Percentiles rank a stretch among this genome's conserved stretches.
Conservation (phyloP, 768 basidiomycete species). For the Crassisporium funariophilum region DNA sequence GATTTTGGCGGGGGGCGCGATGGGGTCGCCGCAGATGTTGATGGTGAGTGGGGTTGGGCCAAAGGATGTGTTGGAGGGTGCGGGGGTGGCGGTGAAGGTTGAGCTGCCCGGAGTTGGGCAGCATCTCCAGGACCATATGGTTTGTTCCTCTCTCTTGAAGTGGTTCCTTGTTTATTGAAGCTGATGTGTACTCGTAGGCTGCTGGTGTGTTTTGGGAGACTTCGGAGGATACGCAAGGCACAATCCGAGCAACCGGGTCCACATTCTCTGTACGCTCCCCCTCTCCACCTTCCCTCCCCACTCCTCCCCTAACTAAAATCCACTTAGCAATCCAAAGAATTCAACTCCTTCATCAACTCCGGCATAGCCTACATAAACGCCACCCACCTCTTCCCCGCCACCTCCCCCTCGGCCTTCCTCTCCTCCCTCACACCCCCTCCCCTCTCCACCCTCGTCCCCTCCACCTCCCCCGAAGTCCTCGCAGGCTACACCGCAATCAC, state of each 20-base stretch:
- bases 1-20: conserved; percentile 52
- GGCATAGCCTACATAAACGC: conserved; percentile 65
- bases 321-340: conserved; percentile 34
- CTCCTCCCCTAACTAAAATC: not conserved
- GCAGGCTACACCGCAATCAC: conserved; percentile 62
- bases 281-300: not conserved
- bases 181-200: conserved; percentile 14
- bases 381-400: conserved; percentile 41
- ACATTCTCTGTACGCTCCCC: conserved; percentile 27
- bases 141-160: conserved; percentile 6
- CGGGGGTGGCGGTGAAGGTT: conserved; percentile 44
- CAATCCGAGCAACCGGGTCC: conserved; percentile 25
- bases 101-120: conserved; percentile 64
- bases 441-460: conserved; percentile 40
- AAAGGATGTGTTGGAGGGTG: conserved; percentile 47
- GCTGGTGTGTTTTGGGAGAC: conserved; percentile 24
- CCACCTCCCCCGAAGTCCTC: conserved; percentile 44
- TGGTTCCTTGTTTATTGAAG: not conserved
- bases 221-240: conserved; percentile 29
- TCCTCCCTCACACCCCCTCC: conserved; percentile 11
- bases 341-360: conserved; percentile 64
- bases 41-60: conserved; percentile 63
- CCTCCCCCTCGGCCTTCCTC: conserved; percentile 20
- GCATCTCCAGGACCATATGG: conserved; percentile 55
- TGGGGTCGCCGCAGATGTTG: conserved; percentile 56